A percentile compares a stretch with the other conserved stretches of the same genome.
Evolutionary conservation across 306 rosid species (phyloP).

Genomic region (Cicer chorassanicum): DNA sequence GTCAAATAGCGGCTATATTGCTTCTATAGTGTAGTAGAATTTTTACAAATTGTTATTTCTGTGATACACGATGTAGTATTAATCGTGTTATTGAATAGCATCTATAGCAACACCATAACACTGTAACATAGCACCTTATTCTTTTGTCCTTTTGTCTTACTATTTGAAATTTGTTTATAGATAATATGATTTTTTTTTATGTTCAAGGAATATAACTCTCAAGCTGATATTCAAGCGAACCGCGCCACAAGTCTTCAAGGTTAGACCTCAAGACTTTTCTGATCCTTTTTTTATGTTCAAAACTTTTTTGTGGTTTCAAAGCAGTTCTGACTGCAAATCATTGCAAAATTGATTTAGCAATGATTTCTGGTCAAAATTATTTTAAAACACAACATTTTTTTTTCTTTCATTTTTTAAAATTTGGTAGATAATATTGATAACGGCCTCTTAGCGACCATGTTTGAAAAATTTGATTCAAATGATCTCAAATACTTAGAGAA

Average conservation of each 20-base stretch:
- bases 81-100: too few relatives aligned
- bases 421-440: too few relatives aligned
- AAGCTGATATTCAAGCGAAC: slow-evolving; percentile 86
- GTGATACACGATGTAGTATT: too few relatives aligned
- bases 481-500: too few relatives aligned
- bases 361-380: slow-evolving; percentile 9
- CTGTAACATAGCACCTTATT: not conserved
- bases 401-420: not conserved
- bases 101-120: too few relatives aligned
- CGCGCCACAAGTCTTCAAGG: slow-evolving; percentile 64
- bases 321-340: slow-evolving; percentile 13
- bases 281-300: too few relatives aligned
- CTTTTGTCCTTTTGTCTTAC: not conserved
- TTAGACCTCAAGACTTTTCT: slow-evolving; percentile 45
- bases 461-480: too few relatives aligned
- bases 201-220: slow-evolving; percentile 70
- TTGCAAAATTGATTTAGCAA: not conserved
- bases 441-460: too few relatives aligned
- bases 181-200: slow-evolving; percentile 15
- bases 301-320: not conserved
- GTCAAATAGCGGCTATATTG: too few relatives aligned
- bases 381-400: not conserved
- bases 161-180: slow-evolving; percentile 23
- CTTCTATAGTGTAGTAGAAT: too few relatives aligned
- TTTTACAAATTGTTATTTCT: too few relatives aligned